phyloP scores from a whole-genome alignment of 2,329 filamentous ascomycete species.

The Fusarium oxysporum region DNA sequence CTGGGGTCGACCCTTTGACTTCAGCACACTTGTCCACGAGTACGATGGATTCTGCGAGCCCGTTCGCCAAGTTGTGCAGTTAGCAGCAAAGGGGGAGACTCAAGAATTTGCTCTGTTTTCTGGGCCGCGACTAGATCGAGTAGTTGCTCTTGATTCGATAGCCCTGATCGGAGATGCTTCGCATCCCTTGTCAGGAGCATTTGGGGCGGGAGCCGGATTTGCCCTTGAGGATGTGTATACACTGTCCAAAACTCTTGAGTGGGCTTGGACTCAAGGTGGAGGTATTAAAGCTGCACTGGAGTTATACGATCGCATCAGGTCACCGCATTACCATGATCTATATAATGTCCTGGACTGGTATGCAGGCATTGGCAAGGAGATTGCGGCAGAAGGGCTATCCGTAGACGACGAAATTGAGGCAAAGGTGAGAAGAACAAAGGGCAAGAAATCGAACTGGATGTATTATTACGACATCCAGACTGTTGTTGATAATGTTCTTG shows the following conservation, averaged over 20 bases:
- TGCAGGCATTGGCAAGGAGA: conserved; percentile 20
- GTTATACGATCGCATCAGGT: conserved; percentile 45
- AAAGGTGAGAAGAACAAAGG: conserved; percentile 33
- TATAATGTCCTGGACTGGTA: conserved; percentile 45
- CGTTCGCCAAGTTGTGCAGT: conserved; percentile 44
- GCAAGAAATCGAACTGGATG: conserved; percentile 44
- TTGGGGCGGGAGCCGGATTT: conserved; percentile 55
- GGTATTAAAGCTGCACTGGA: conserved; percentile 38
- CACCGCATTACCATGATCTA: conserved; percentile 45
- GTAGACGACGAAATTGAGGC: conserved; percentile 44
- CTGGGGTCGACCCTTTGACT: conserved; percentile 47
- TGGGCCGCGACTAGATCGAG: conserved; percentile 45
- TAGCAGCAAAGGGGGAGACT: conserved; percentile 44
- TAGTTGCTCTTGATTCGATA: conserved; percentile 44
- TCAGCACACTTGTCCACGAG: conserved; percentile 29
- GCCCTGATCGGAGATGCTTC: conserved; percentile 67
- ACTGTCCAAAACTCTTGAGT: conserved; percentile 40
- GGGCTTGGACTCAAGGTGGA: conserved; percentile 33
- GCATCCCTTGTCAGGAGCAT: conserved; percentile 63
- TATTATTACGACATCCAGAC: conserved; percentile 44
- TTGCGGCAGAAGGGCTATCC: conserved; percentile 28
- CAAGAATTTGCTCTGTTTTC: conserved; percentile 49
- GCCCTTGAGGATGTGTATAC: conserved; percentile 50
- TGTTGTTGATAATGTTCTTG: conserved; percentile 25
- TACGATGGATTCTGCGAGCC: conserved; percentile 49